Evolutionary conservation across 257 asterid species (phyloP).

Genomic region (Capsicum baccatum): DNA sequence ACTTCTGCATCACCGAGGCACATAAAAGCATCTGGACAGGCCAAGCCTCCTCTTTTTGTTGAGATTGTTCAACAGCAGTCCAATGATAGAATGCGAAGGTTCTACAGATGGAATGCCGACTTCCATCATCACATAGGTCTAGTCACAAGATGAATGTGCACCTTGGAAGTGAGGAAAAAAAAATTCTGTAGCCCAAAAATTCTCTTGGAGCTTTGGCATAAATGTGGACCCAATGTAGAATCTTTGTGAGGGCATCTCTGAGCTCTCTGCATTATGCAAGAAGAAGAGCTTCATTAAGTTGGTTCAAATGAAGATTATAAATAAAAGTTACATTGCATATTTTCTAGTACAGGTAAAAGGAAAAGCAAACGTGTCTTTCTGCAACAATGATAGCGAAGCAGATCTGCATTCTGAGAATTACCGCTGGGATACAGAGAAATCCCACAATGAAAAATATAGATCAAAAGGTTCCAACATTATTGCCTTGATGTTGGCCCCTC

Average conservation of each 20-base stretch:
- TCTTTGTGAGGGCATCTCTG: constrained; percentile 72
- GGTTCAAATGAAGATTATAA: neutral
- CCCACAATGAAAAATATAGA: neutral
- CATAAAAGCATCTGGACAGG: too few relatives aligned
- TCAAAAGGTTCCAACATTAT: constrained; percentile 12
- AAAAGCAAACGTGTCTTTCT: constrained; percentile 69
- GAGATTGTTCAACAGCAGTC: too few relatives aligned
- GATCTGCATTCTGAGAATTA: constrained; percentile 89
- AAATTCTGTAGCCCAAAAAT: constrained; percentile 90
- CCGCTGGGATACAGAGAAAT: constrained; percentile 67
- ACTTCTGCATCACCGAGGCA: too few relatives aligned
- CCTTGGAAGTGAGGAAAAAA: constrained; percentile 92
- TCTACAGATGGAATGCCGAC: neutral
- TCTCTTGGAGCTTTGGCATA: constrained; percentile 88
- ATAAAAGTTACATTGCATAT: constrained; percentile 16
- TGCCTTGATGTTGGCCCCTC: constrained; percentile 58
- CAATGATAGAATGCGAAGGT: too few relatives aligned
- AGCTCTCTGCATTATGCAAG: constrained; percentile 61
- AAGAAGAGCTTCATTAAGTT: constrained; percentile 27
- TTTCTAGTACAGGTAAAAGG: constrained; percentile 23
- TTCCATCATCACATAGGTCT: neutral
- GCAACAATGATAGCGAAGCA: constrained; percentile 77
- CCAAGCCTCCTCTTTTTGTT: too few relatives aligned
- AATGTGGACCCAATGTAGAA: constrained; percentile 78
- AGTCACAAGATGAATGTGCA: constrained; percentile 29